Evolutionary conservation across 73 alveolate genomes (phyloP).

Genomic region (Paramecium pentaurelia): DNA sequence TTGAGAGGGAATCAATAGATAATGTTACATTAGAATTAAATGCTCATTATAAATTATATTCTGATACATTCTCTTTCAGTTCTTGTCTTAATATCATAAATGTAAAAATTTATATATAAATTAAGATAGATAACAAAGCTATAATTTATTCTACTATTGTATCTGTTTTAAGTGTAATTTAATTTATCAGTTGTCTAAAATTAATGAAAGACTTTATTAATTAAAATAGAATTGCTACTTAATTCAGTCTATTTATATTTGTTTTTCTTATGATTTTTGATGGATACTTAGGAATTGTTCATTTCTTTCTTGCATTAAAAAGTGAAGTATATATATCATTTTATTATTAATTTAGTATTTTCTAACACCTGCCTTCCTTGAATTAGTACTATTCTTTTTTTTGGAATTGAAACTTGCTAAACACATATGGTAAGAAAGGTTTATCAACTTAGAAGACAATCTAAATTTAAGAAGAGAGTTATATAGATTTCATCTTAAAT

Average conservation of each 20-base stretch:
- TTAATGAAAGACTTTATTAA: background rate
- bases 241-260: background rate
- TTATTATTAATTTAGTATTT: conserved; percentile 26
- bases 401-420: conserved; percentile 44
- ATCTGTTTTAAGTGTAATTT: background rate
- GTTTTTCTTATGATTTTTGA: conserved; percentile 6
- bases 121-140: conserved; percentile 18
- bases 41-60: background rate
- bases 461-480: background rate
- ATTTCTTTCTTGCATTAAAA: background rate
- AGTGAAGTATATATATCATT: background rate
- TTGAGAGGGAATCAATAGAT: background rate
- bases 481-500: background rate
- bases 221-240: background rate
- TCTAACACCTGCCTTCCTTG: conserved; percentile 53
- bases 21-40: background rate
- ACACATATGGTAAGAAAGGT: conserved; percentile 51
- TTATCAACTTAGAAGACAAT: background rate
- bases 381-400: conserved; percentile 18
- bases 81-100: background rate
- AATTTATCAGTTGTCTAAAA: conserved; percentile 6
- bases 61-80: background rate
- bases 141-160: background rate
- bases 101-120: background rate
- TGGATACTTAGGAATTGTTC: background rate